phyloP scores from a whole-genome alignment of 768 basidiomycete genomes.

The Lactifluus subvellereus region DNA sequence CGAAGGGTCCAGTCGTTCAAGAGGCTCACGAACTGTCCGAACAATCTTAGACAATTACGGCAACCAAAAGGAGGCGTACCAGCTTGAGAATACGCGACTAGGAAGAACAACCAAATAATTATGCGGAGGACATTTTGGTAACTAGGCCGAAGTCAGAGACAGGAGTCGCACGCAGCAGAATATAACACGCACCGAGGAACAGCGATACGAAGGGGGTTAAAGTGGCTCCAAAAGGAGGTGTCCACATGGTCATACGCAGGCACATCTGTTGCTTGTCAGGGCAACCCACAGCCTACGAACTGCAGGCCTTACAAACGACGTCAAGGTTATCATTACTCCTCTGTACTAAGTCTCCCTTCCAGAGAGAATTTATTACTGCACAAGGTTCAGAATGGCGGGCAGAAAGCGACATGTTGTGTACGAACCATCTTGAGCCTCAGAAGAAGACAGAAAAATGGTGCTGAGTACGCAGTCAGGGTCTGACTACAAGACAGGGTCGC shows the following conservation, averaged over 20 bases:
- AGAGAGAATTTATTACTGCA: constrained; percentile 72
- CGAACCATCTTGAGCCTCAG: constrained; percentile 75
- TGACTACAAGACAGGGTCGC: background rate
- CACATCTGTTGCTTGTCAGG: constrained; percentile 46
- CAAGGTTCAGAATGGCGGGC: background rate
- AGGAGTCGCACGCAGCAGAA: background rate
- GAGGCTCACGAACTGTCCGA: constrained; percentile 62
- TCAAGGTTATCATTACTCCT: constrained; percentile 66
- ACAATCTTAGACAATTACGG: background rate
- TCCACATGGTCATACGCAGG: constrained; percentile 53
- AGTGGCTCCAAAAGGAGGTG: constrained; percentile 57
- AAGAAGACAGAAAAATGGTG: constrained; percentile 79
- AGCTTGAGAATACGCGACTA: constrained; percentile 77
- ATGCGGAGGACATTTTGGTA: constrained; percentile 86
- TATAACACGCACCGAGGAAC: constrained; percentile 56
- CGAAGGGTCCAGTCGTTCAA: constrained; percentile 59
- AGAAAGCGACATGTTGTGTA: constrained; percentile 2
- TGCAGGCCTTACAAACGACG: constrained; percentile 58
- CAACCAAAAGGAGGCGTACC: constrained; percentile 39
- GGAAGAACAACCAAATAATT: constrained; percentile 69
- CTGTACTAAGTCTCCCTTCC: constrained; percentile 81
- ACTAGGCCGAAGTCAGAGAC: constrained; percentile 32
- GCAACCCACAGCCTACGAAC: background rate
- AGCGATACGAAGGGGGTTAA: constrained; percentile 70
- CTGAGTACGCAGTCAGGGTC: constrained; percentile 33